A percentile compares a stretch with the other conserved stretches of the same genome.
phyloP scores from a whole-genome alignment of 75 land plant genomes.

The Pinus albicaulis region DNA sequence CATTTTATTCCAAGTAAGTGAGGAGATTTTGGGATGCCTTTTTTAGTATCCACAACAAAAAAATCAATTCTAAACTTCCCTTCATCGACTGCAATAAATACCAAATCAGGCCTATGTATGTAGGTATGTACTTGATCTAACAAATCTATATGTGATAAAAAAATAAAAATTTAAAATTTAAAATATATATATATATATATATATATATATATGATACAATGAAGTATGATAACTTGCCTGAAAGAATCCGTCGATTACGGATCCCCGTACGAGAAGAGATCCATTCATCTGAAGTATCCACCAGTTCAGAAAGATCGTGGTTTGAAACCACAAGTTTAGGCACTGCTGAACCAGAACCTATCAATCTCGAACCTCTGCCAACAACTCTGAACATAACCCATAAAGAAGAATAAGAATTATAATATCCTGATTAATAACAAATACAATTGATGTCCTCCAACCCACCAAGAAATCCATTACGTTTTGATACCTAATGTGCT shows the following conservation, averaged over 20 bases:
- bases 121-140: too few relatives aligned
- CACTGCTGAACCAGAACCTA: constrained; percentile 94
- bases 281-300: constrained; percentile 96
- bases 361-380: constrained; percentile 76
- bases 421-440: neutral
- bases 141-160: too few relatives aligned
- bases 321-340: constrained; percentile 72
- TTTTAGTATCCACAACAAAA: neutral
- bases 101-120: too few relatives aligned
- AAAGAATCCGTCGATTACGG: constrained; percentile 71
- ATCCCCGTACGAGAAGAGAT: constrained; percentile 87
- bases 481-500: too few relatives aligned
- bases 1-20: neutral
- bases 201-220: neutral
- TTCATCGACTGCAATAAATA: too few relatives aligned
- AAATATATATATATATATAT: too few relatives aligned
- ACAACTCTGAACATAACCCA: constrained; percentile 44
- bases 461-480: too few relatives aligned
- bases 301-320: constrained; percentile 82
- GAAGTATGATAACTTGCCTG: constrained; percentile 39
- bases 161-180: too few relatives aligned
- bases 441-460: neutral
- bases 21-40: neutral
- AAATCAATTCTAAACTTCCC: neutral
- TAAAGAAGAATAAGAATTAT: neutral